These are phyloP conservation scores for Nitzschia palea DNA, from an alignment of 108 stramenopile species.

Conservation along the genomic window DNA sequence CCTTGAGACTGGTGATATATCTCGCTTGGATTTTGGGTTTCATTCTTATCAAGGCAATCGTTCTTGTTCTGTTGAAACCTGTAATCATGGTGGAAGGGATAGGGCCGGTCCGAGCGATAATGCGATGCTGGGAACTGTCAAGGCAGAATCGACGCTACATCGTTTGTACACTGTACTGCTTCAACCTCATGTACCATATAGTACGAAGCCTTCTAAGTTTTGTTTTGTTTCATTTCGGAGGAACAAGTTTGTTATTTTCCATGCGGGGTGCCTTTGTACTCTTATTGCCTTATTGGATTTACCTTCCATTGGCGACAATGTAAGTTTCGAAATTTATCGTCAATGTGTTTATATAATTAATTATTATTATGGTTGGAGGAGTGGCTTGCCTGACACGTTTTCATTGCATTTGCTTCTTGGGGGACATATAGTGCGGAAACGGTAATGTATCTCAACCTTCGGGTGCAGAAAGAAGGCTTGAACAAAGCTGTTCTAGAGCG, in stretches of 20 bases:
- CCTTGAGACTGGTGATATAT: too few species aligned
- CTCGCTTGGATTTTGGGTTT: too few species aligned
- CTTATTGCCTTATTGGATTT: background rate
- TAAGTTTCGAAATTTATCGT: too few species aligned
- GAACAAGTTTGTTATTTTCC: background rate
- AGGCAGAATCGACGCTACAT: background rate
- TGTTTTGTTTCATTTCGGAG: background rate
- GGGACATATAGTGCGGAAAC: constrained; percentile 2
- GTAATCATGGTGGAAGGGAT: background rate
- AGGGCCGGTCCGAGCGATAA: background rate
- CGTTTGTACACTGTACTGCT: background rate
- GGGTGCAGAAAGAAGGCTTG: background rate
- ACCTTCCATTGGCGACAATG: background rate
- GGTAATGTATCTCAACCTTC: background rate
- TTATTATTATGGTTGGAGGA: too few species aligned
- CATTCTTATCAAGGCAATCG: too few species aligned
- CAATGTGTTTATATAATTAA: too few species aligned
- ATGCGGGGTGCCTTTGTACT: background rate
- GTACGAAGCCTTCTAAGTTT: background rate
- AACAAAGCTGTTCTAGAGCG: background rate
- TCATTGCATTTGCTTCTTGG: too few species aligned
- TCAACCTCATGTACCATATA: background rate
- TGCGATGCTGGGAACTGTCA: background rate
- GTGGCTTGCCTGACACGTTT: too few species aligned
- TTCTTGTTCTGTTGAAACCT: background rate